phyloP scores from a whole-genome alignment of 768 basidiomycete species.

The Serpula lacrymans region DNA sequence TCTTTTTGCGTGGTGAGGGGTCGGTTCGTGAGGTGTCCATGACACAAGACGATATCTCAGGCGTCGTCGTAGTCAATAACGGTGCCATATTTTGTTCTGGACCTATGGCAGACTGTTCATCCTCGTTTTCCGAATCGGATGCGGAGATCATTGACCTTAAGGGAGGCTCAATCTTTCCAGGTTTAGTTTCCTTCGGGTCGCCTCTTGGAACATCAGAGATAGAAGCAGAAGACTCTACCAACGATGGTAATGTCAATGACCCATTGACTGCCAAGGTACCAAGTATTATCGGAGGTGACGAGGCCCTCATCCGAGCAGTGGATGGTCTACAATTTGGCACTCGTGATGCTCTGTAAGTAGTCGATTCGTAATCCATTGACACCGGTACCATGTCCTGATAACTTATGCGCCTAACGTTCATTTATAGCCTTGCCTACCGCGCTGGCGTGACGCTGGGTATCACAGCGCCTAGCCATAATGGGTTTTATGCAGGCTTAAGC shows the following conservation, averaged over 20 bases:
- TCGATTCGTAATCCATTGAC: too few relatives aligned
- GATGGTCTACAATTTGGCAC: constrained; percentile 70
- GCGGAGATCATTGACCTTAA: constrained; percentile 53
- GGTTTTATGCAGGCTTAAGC: constrained; percentile 56
- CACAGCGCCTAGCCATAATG: constrained; percentile 48
- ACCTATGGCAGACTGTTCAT: background rate
- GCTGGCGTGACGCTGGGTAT: constrained; percentile 63
- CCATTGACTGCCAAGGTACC: constrained; percentile 43
- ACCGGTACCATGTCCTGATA: too few relatives aligned
- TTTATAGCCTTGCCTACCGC: constrained; percentile 54
- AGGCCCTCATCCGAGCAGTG: constrained; percentile 51
- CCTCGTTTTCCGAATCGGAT: background rate
- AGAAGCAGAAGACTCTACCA: constrained; percentile 57
- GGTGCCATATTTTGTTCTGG: constrained; percentile 5
- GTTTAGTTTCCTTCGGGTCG: constrained; percentile 68
- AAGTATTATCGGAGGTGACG: constrained; percentile 40
- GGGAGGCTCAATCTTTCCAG: constrained; percentile 67
- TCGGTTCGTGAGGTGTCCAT: background rate
- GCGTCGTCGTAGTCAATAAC: constrained; percentile 4
- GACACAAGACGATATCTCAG: background rate
- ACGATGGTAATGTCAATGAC: constrained; percentile 59
- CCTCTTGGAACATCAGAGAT: constrained; percentile 72
- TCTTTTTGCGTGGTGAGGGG: background rate
- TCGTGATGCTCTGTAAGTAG: constrained; percentile 70
- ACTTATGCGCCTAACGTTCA: background rate